Evolutionary conservation across 208 protist species (phyloP), one percentile per base, ranked within the genome.

Genomic region (Acanthamoeba castellanii): DNA sequence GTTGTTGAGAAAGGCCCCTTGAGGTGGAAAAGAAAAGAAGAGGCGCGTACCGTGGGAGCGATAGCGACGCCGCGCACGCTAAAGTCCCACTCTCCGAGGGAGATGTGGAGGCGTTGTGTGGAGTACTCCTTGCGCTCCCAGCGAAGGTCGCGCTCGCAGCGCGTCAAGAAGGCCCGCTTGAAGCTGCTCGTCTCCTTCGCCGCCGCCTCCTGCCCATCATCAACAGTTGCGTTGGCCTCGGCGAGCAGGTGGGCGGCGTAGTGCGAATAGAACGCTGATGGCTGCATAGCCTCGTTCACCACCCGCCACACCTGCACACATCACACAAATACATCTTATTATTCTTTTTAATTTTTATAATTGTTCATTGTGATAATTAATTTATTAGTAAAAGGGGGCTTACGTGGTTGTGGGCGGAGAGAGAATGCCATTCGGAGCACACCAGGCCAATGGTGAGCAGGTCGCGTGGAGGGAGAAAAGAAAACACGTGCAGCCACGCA

Each of bases 401-500:
- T 84, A 55, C 76, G 16, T 84, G 76, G 76, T 84, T 84, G 76
- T 84, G 76, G 22, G 7, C 13, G 11, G 76, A 9, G 45, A 84
- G 76, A 0, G 45, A 16, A 9, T 55, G 76, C 76, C 76, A 84
- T 55, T 84, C 76, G 76, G 76, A 27, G 45, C 76, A 84, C 3
- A 84, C 76, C 0, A 22, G 11, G 22, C 76, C 25, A 8, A 84
- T 37, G 7, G 42, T 4, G 18, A 84, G 76, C 20, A 84, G 42
- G 76, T 84, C 76, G 2, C 9, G 25, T n/a, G 76, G 76, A 2
- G 20, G 8, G 8, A 84, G 45, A 42, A 84, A 84, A 4, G 32
- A 9, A 57, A 84, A 84, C n/a, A 84, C 45, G 18, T 84, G 76
- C 34, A 84, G 27, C 76, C 76, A 84, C 18, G 45, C 76, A 20